Evolutionary conservation across 805 yeast genomes (phyloP).

Genomic region (Yamadazyma phyllophila): DNA sequence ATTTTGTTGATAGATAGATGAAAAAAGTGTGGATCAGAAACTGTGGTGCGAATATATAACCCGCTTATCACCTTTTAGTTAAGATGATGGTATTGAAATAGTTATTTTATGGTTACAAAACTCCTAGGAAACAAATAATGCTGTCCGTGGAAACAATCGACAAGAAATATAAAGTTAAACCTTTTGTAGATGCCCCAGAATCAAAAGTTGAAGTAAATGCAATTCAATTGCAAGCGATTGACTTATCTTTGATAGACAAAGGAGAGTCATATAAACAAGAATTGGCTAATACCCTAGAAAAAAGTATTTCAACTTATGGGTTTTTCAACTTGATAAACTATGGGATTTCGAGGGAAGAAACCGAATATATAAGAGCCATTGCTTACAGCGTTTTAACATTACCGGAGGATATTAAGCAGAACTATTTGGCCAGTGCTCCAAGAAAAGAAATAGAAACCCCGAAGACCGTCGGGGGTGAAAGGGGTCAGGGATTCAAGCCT

Average conservation of each 20-base stretch:
- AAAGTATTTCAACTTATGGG: conserved; percentile 41
- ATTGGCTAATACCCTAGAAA: conserved; percentile 37
- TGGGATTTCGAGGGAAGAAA: conserved; percentile 20
- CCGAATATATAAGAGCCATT: conserved; percentile 21
- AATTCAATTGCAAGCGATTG: conserved; percentile 32
- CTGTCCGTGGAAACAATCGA: conserved; percentile 13
- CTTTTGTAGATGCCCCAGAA: conserved; percentile 21
- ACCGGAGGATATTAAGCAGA: conserved; percentile 24
- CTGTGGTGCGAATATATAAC: conserved; percentile 2
- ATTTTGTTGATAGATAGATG: not conserved
- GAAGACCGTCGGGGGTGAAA: conserved; percentile 42
- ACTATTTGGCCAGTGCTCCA: conserved; percentile 29
- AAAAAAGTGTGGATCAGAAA: not conserved
- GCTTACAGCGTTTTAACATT: conserved; percentile 25
- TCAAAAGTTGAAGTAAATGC: conserved; percentile 15
- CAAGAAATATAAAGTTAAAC: conserved; percentile 22
- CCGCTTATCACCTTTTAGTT: not conserved
- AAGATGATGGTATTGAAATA: too few relatives aligned
- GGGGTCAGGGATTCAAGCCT: conserved; percentile 50
- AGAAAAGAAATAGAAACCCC: conserved; percentile 26
- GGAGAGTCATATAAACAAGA: conserved; percentile 35
- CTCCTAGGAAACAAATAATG: not conserved
- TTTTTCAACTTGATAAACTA: conserved; percentile 39
- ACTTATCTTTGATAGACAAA: conserved; percentile 31
- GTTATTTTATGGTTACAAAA: too few relatives aligned